Base-by-base conservation (phyloP, 148 eudicot species). In the Polygonum aviculare region DNA sequence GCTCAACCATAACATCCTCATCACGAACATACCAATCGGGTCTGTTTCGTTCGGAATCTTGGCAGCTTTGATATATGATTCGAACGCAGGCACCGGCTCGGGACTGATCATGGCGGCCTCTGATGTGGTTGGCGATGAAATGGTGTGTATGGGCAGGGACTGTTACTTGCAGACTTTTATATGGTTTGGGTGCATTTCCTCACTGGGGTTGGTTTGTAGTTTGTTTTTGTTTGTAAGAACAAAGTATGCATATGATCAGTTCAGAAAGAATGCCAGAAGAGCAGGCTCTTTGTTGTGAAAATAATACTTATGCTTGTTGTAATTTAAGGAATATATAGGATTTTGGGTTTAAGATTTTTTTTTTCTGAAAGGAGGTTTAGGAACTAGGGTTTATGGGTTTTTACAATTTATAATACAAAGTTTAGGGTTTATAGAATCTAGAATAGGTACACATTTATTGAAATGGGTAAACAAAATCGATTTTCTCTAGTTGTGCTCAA, bases 21-120 rank as follows among this genome's bases (percentile, higher is more conserved):
- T 93, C 82, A 91, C 96, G 65, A 93, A 93, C 80, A 93, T 93
- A 40, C 98, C 98, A 9, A 60, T 91, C 4, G 98, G 98, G 4
- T 93, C 97, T 54, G 85, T 91, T n/a, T 69, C 84, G 36, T 91
- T 89, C 22, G 98, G 98, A 47, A 69, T 87, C 50, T 82, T 91
- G 4, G 92, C 94, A 2, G 96, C 94, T 11, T 35, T 80, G 22
- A 88, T 88, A 36, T 91, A 93, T 35, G 96, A 93, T 76, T 60
- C 84, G 12, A 83, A 89, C 74, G 86, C 86, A 31, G 26, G 6
- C 21, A 4, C 2, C 11, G 11, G 54, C 9, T 55, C 82, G 9
- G 33, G 21, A 33, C 62, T 79, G 5, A 35, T 72, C 69, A 63
- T 31, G 69, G 39, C 39, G 16, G 3, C 33, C 3, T 12, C n/a